Evolutionary conservation across 495 filamentous ascomycete genomes (phyloP).

Genomic region (Xanthoparmelia taractica): DNA sequence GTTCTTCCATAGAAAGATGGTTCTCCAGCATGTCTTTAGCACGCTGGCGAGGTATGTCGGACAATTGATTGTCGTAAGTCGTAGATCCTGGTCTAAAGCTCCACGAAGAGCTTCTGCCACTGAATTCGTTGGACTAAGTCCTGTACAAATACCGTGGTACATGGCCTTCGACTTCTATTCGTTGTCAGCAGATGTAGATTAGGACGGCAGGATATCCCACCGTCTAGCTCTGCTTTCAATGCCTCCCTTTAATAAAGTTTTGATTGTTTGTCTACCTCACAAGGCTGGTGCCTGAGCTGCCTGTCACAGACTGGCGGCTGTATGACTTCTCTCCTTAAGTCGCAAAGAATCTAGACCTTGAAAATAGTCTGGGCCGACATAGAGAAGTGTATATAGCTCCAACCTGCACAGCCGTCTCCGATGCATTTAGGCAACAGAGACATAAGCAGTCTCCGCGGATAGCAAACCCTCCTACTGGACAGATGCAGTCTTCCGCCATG

Average conservation of each 20-base stretch:
- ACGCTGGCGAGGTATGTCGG: neutral
- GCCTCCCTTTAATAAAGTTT: too few relatives aligned
- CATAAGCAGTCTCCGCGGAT: neutral
- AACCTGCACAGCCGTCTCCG: neutral
- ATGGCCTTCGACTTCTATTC: neutral
- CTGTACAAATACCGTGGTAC: neutral
- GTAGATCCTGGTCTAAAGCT: neutral
- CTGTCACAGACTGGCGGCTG: neutral
- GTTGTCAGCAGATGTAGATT: neutral
- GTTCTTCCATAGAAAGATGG: neutral
- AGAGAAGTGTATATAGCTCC: neutral
- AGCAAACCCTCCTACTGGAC: neutral
- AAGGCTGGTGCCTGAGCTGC: neutral
- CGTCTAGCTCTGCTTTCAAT: neutral
- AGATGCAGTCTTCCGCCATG: neutral
- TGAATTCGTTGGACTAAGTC: neutral
- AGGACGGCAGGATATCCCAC: neutral
- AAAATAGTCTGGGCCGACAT: neutral
- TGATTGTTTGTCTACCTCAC: neutral
- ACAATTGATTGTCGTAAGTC: neutral
- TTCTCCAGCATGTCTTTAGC: conserved; percentile 1
- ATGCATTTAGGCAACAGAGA: neutral
- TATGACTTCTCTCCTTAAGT: too few relatives aligned
- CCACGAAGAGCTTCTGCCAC: neutral
- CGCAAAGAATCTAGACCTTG: neutral